A percentile compares a stretch with the other conserved stretches of the same genome.
These are phyloP conservation scores for Dothistroma pini DNA, from an alignment of 2,329 filamentous ascomycete genomes.

Conservation along the genomic window DNA sequence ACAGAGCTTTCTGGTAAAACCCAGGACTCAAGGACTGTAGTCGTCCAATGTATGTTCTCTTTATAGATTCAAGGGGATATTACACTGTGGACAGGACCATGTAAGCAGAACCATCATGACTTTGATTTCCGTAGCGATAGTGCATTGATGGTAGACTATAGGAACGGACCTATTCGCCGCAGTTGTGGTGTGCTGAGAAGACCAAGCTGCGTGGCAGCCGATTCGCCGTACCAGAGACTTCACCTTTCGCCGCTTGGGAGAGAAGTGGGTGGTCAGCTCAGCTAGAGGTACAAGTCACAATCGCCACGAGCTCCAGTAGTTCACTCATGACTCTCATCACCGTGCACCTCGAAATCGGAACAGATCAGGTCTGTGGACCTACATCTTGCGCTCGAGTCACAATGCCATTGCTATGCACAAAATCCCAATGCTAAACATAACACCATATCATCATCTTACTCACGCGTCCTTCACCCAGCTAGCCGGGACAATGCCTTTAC, in stretches of 20 bases:
- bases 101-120: too few species aligned
- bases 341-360: too few species aligned
- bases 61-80: neutral
- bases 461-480: constrained; percentile 79
- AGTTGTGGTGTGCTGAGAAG: neutral
- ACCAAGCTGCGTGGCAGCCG: neutral
- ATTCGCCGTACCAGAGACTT: constrained; percentile 3
- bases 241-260: neutral
- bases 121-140: too few species aligned
- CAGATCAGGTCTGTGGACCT: too few species aligned
- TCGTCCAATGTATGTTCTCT: neutral
- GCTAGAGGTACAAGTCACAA: neutral
- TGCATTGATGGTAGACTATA: too few species aligned
- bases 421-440: neutral
- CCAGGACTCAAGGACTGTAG: neutral
- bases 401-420: constrained; percentile 3
- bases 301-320: neutral
- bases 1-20: neutral
- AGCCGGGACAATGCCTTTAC: constrained; percentile 85
- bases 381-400: neutral
- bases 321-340: neutral
- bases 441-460: neutral
- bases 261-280: constrained; percentile 3
- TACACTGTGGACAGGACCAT: neutral
- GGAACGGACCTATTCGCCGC: neutral